Base-by-base conservation (phyloP, 495 filamentous ascomycete genomes). In the Lichenothelia convexa region DNA sequence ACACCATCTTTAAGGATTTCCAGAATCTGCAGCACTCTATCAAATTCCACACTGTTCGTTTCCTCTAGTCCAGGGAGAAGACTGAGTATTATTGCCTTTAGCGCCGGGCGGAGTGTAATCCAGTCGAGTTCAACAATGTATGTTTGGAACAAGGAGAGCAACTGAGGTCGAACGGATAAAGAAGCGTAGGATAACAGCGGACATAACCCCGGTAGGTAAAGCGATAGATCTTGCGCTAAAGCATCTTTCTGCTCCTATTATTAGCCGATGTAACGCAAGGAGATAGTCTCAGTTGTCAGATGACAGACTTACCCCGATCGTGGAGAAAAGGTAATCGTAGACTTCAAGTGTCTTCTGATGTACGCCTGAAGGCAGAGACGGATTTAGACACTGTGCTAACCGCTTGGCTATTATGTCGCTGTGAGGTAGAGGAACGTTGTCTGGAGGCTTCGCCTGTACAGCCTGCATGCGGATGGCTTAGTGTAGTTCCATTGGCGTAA, bases 281-380 rank as follows among this genome's bases (percentile, higher is more conserved):
- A 34, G 15, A 18, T 5, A 2, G 15, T 11, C n/a, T n/a, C 24
- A 2, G 9, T 2, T 29, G 9, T 13, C 1, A 29, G 24, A 29
- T 13, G 24, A 30, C 58, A 37, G 22, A 52, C 57, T 45, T 43
- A 46, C 58, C 34, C 76, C 77, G 51, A 86, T 78, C 29, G 73
- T 61, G 12, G 67, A 63, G 46, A 99, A 99, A 40, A 95, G 77
- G 45, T 81, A 83, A 5, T 61, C 68, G 55, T 95, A 95, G 21
- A 95, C 83, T 55, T 95, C 89, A 20, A 99, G 67, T 3, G 89
- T 74, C 51, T 95, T 95, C 51, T 95, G 91, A 60, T 99, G 89
- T n/a, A 99, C 89, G 16, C 91, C 89, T 0, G 89, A 93, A 21
- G 89, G 89, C 26, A 99, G 61, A 2, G 77, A 75, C 22, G 91